These are phyloP conservation scores for Paramecium bursaria DNA, from an alignment of 73 alveolate species.

Conservation along the genomic window DNA sequence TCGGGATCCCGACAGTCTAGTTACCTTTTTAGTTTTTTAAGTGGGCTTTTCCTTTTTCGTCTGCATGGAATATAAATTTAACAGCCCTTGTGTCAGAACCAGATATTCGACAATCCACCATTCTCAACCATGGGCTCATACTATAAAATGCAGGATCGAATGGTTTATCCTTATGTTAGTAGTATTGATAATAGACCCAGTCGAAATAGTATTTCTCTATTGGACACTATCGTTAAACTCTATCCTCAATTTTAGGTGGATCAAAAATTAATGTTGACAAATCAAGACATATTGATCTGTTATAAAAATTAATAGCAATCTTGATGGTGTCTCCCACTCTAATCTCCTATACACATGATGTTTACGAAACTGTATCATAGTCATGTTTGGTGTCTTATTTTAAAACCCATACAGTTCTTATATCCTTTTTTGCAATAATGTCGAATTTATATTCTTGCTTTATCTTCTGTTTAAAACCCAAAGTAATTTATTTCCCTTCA, in stretches of 20 bases:
- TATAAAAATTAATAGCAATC: conserved; percentile 39
- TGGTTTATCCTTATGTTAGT: neutral
- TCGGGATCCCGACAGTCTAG: conserved; percentile 4
- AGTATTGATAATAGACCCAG: conserved; percentile 23
- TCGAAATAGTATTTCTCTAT: conserved; percentile 7
- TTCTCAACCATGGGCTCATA: neutral
- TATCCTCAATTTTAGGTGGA: conserved; percentile 6
- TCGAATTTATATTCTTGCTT: conserved; percentile 47
- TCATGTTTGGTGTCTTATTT: conserved; percentile 40
- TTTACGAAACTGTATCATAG: conserved; percentile 7
- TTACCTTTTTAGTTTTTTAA: neutral
- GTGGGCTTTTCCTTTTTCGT: conserved; percentile 8
- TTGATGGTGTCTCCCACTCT: conserved; percentile 18
- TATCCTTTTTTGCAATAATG: neutral
- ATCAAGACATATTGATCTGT: conserved; percentile 8
- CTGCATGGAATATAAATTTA: conserved; percentile 22
- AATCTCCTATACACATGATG: neutral
- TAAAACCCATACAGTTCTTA: neutral
- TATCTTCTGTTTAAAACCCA: neutral
- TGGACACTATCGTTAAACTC: conserved; percentile 2
- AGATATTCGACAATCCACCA: conserved; percentile 20
- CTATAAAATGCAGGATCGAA: neutral
- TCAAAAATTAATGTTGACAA: conserved; percentile 18
- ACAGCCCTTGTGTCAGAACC: conserved; percentile 41
- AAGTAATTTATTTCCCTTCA: conserved; percentile 4